These are phyloP conservation scores for Diospyros lotus DNA, from an alignment of 148 eudicot species.

Conservation along the genomic window DNA sequence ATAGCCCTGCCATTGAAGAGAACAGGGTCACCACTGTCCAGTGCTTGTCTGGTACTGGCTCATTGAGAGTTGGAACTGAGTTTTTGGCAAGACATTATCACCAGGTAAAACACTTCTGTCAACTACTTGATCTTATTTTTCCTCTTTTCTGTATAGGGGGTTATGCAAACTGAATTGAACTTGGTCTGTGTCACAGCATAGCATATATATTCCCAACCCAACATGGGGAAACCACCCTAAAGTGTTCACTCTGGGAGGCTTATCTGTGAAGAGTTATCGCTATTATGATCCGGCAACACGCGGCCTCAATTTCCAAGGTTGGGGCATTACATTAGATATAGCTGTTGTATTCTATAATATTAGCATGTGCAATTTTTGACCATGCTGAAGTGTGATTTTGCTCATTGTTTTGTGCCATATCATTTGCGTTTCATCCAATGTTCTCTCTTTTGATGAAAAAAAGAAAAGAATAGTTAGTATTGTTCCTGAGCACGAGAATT, in stretches of 20 bases:
- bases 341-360: not conserved
- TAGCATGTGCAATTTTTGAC: not conserved
- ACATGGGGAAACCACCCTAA: slow-evolving; percentile 99
- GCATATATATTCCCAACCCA: slow-evolving; percentile 84
- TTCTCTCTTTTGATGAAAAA: not conserved
- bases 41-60: slow-evolving; percentile 94
- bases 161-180: not conserved
- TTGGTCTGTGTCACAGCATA: slow-evolving; percentile 42
- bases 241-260: slow-evolving; percentile 72
- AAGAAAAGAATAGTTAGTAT: not conserved
- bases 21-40: slow-evolving; percentile 87
- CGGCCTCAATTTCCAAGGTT: slow-evolving; percentile 82
- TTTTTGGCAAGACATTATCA: slow-evolving; percentile 84
- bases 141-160: not conserved
- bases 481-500: not conserved
- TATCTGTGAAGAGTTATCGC: slow-evolving; percentile 76
- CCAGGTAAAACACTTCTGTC: slow-evolving; percentile 39
- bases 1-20: slow-evolving; percentile 82
- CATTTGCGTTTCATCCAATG: not conserved
- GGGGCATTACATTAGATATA: not conserved
- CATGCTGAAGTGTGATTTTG: not conserved
- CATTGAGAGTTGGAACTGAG: slow-evolving; percentile 90
- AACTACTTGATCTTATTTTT: slow-evolving; percentile 4
- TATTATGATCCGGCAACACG: slow-evolving; percentile 91
- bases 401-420: not conserved